Evolutionary conservation across 73 alveolate genomes (phyloP).

Genomic region (Paramecium sonneborni): DNA sequence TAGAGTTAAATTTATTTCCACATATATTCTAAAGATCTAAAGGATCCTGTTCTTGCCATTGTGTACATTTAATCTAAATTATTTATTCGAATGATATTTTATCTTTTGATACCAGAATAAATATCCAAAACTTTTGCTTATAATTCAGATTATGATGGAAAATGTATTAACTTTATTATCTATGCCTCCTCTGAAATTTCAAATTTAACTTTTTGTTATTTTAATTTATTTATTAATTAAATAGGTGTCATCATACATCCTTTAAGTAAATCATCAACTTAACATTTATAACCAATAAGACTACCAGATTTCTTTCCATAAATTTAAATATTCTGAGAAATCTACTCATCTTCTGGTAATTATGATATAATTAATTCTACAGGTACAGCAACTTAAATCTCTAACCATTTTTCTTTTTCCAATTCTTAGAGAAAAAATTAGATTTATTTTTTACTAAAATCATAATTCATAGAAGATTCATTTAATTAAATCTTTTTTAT

Average conservation of each 20-base stretch:
- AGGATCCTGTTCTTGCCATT: background rate
- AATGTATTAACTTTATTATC: background rate
- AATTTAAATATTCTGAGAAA: background rate
- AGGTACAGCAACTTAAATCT: background rate
- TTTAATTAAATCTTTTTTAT: background rate
- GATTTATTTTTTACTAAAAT: background rate
- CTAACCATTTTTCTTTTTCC: conserved; percentile 34
- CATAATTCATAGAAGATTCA: background rate
- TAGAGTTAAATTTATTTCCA: conserved; percentile 28
- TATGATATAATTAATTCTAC: background rate
- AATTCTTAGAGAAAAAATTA: background rate
- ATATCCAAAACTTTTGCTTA: conserved; percentile 18
- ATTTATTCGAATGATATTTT: background rate
- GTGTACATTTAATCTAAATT: conserved; percentile 10
- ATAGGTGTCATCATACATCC: background rate
- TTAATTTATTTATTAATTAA: background rate
- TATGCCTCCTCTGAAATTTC: conserved; percentile 32
- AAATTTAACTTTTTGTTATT: background rate
- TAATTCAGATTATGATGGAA: conserved; percentile 20
- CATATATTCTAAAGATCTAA: conserved; percentile 37
- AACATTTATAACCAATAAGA: conserved; percentile 5
- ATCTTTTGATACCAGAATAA: background rate
- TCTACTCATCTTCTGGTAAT: conserved; percentile 15
- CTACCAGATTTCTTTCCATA: conserved; percentile 39
- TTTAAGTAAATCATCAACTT: conserved; percentile 21